These are phyloP conservation scores for Gliomastix tumulicola DNA, from an alignment of 2,329 filamentous ascomycete species.

Conservation along the genomic window DNA sequence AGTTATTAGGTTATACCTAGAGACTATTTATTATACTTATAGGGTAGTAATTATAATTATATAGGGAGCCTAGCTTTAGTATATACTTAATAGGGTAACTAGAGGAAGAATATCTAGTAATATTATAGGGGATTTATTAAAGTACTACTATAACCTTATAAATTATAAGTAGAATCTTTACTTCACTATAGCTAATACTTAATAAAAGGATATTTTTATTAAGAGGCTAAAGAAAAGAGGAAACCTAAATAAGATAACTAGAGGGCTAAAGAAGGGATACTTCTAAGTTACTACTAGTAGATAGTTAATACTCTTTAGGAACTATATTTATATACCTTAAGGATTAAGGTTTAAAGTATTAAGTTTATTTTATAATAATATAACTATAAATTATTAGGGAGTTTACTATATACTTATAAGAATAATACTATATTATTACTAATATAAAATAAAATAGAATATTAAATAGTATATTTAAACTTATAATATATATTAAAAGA, in stretches of 20 bases:
- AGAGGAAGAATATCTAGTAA: neutral
- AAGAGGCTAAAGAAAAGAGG: neutral
- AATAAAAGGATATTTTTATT: neutral
- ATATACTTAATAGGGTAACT: neutral
- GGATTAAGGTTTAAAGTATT: neutral
- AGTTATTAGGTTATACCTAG: no score
- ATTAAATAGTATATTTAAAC: neutral
- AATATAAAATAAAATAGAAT: neutral
- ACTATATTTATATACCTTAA: no score
- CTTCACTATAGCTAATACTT: slow-evolving; percentile 1
- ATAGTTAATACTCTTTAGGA: no score
- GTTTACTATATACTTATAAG: neutral
- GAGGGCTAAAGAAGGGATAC: neutral
- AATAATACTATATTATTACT: neutral
- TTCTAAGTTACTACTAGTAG: no score
- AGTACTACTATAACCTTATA: neutral
- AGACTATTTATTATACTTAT: neutral
- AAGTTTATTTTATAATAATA: neutral
- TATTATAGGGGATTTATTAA: neutral
- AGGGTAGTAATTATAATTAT: neutral
- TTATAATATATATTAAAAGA: neutral
- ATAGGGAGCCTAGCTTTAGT: neutral
- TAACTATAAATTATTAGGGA: slow-evolving; percentile 3
- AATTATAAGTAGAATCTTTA: slow-evolving; percentile 1
- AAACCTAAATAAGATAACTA: no score